phyloP scores from a whole-genome alignment of 495 filamentous ascomycete species.

The Clohesyomyces aquaticus region DNA sequence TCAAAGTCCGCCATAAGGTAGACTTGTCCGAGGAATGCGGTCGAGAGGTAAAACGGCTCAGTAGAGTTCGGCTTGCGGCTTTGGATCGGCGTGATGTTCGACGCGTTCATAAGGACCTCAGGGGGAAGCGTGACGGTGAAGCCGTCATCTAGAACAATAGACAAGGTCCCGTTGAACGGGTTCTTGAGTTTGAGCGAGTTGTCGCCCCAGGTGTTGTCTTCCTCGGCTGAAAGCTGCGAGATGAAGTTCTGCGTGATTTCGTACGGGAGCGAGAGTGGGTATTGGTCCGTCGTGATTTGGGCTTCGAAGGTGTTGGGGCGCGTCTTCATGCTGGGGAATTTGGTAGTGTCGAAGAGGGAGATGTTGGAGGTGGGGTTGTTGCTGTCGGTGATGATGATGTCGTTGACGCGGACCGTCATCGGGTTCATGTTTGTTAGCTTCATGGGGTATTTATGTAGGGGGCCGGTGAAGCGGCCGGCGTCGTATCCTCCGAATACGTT shows the following conservation, averaged over 20 bases:
- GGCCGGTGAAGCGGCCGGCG: conserved; percentile 41
- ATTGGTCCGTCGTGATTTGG: conserved; percentile 43
- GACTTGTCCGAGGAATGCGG: conserved; percentile 43
- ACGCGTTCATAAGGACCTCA: conserved; percentile 38
- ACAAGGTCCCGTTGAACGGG: conserved; percentile 39
- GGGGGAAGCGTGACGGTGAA: conserved; percentile 42
- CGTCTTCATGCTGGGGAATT: conserved; percentile 37
- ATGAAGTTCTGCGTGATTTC: conserved; percentile 46
- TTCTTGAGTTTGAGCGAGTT: conserved; percentile 40
- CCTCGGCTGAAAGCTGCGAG: conserved; percentile 24
- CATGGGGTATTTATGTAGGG: conserved; percentile 38
- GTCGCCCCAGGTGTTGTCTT: conserved; percentile 40
- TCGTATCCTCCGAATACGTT: conserved; percentile 45
- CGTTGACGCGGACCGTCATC: conserved; percentile 39
- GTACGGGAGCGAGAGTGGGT: conserved; percentile 43
- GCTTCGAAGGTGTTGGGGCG: conserved; percentile 39
- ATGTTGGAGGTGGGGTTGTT: conserved; percentile 31
- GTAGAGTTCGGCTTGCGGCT: conserved; percentile 18
- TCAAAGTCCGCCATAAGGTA: conserved; percentile 48
- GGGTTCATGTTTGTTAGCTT: conserved; percentile 23
- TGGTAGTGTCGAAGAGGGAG: conserved; percentile 39
- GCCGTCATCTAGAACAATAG: conserved; percentile 42
- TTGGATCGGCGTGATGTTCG: conserved; percentile 42
- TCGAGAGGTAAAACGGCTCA: conserved; percentile 42
- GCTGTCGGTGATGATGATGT: conserved; percentile 40